Percentiles rank a stretch among this genome's conserved stretches.
These are phyloP conservation scores for Cladobotryum protrusum DNA, from an alignment of 2,329 filamentous ascomycete species.

Conservation along the genomic window DNA sequence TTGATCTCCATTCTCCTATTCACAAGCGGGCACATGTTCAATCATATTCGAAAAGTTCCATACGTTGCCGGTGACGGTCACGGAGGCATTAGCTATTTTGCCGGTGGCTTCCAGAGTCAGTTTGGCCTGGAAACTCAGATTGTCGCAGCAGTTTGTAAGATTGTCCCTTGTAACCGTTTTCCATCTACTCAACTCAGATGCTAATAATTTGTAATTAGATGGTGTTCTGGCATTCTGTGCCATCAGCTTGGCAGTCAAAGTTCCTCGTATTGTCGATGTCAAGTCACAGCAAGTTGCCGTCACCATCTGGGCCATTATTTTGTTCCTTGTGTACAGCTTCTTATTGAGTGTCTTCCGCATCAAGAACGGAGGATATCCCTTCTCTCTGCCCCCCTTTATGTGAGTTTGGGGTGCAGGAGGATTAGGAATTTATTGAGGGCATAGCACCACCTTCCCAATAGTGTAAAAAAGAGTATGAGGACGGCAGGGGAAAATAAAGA, in stretches of 20 bases:
- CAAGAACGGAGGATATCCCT: conserved; percentile 94
- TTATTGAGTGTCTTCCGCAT: conserved; percentile 86
- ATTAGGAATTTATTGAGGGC: too few species aligned
- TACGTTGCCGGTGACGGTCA: conserved; percentile 82
- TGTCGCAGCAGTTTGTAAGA: conserved; percentile 85
- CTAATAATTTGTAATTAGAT: conserved; percentile 31
- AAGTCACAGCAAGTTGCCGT: conserved; percentile 76
- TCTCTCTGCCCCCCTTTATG: conserved; percentile 86
- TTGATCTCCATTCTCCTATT: conserved; percentile 87
- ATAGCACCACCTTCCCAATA: too few species aligned
- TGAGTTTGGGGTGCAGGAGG: conserved; percentile 22
- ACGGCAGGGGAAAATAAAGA: too few species aligned
- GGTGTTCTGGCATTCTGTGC: conserved; percentile 81
- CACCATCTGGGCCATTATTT: conserved; percentile 67
- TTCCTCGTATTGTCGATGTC: conserved; percentile 75
- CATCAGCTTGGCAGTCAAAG: conserved; percentile 86
- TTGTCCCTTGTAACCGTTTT: not conserved
- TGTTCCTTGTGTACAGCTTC: conserved; percentile 87
- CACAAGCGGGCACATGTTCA: conserved; percentile 98
- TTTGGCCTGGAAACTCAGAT: conserved; percentile 95
- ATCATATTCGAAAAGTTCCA: conserved; percentile 92
- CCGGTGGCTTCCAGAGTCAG: conserved; percentile 86
- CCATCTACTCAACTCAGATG: not conserved
- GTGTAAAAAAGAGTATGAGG: too few species aligned
- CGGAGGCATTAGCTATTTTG: conserved; percentile 86